phyloP scores from a whole-genome alignment of 1,139 yeast species.

The Yamadazyma mexicana region DNA sequence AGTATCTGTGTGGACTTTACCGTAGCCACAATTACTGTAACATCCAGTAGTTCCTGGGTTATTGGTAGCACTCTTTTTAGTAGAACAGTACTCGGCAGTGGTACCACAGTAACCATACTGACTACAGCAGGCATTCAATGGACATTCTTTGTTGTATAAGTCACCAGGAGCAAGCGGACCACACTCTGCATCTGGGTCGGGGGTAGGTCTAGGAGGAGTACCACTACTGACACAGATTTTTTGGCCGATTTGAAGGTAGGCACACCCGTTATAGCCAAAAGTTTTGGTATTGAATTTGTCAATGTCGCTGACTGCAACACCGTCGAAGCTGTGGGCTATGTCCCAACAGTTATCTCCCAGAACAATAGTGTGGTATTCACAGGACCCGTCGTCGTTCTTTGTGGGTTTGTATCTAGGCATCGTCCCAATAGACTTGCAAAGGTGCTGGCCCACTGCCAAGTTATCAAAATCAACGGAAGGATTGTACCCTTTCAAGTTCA shows the following conservation, averaged over 20 bases:
- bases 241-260: conserved; percentile 9
- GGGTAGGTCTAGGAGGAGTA: conserved; percentile 17
- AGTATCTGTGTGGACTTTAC: conserved; percentile 15
- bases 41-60: conserved; percentile 18
- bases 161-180: conserved; percentile 19
- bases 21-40: conserved; percentile 19
- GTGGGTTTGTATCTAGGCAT: conserved; percentile 9
- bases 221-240: conserved; percentile 17
- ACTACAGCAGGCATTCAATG: conserved; percentile 21
- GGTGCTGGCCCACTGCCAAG: conserved; percentile 11
- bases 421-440: conserved; percentile 14
- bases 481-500: conserved; percentile 14
- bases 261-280: conserved; percentile 18
- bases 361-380: conserved; percentile 11
- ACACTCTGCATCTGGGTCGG: conserved; percentile 16
- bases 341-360: conserved; percentile 13
- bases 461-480: conserved; percentile 11
- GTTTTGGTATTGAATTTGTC: conserved; percentile 15
- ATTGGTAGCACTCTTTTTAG: conserved; percentile 5
- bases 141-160: conserved; percentile 13
- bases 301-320: conserved; percentile 9
- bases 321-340: conserved; percentile 9
- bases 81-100: conserved; percentile 16
- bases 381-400: conserved; percentile 12
- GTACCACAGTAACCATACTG: conserved; percentile 18